Evolutionary conservation across 768 basidiomycete species (phyloP).

Genomic region (Hemileccinum rubropunctum): DNA sequence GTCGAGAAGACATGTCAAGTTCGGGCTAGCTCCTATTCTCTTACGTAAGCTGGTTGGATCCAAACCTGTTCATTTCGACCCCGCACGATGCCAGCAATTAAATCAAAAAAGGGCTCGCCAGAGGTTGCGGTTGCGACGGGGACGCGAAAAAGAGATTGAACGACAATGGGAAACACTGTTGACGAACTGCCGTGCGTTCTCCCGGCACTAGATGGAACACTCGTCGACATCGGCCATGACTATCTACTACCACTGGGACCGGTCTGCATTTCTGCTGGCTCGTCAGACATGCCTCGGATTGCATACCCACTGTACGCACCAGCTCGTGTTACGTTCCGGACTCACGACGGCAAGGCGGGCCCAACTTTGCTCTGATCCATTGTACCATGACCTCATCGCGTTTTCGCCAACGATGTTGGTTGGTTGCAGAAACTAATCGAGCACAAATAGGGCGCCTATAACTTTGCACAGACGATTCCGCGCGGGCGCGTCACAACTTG

Average conservation of each 20-base stretch:
- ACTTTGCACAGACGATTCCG: slow-evolving; percentile 48
- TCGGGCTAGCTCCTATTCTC: no score
- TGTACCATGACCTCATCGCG: neutral
- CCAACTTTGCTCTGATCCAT: neutral
- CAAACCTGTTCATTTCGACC: no score
- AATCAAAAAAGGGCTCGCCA: neutral
- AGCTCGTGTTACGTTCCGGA: slow-evolving; percentile 24
- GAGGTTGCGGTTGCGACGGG: neutral
- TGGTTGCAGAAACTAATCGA: slow-evolving; percentile 44
- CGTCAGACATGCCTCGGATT: slow-evolving; percentile 2
- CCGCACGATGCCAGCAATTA: neutral
- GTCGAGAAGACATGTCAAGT: no score
- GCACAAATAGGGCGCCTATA: slow-evolving; percentile 63
- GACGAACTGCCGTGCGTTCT: neutral
- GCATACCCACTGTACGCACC: slow-evolving; percentile 13
- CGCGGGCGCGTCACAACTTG: slow-evolving; percentile 51
- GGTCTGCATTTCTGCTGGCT: no score
- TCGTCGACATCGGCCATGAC: neutral
- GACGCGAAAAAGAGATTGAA: neutral
- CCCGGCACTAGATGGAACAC: no score
- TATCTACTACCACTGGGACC: no score
- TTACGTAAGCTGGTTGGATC: no score
- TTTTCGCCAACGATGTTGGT: neutral
- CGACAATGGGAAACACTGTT: no score
- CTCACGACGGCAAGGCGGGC: slow-evolving; percentile 27